Conservation (phyloP, 768 basidiomycete species). For the Mycena vitilis region DNA sequence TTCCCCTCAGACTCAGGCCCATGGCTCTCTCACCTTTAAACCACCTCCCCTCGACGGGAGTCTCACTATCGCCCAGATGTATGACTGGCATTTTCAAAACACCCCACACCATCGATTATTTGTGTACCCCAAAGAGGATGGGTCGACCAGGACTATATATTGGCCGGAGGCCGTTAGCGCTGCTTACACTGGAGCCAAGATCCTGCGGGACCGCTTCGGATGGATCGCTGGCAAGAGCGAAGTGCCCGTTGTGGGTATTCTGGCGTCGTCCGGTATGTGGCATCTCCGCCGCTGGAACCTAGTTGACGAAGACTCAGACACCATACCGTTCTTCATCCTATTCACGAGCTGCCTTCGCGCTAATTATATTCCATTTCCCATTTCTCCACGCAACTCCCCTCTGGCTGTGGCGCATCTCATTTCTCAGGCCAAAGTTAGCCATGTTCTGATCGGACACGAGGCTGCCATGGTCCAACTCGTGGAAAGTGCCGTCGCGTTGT, state of each 20-base stretch:
- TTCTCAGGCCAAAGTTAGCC: slow-evolving; percentile 28
- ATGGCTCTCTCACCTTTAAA: not conserved
- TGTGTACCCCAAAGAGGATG: slow-evolving; percentile 3
- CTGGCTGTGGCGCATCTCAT: slow-evolving; percentile 53
- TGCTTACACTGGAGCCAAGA: not conserved
- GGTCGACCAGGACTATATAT: slow-evolving; percentile 1
- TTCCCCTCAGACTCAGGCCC: slow-evolving; percentile 22
- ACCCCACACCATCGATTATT: slow-evolving; percentile 19
- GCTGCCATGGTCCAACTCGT: slow-evolving; percentile 38
- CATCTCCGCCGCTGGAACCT: not conserved
- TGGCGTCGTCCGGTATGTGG: slow-evolving; percentile 21
- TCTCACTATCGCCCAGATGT: slow-evolving; percentile 11
- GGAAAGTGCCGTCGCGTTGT: slow-evolving; percentile 31
- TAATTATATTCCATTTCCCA: slow-evolving; percentile 48
- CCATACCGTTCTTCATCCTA: slow-evolving; percentile 45
- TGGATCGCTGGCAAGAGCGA: slow-evolving; percentile 14
- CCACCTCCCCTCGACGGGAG: slow-evolving; percentile 26
- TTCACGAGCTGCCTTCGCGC: slow-evolving; percentile 48
- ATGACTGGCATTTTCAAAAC: slow-evolving; percentile 22
- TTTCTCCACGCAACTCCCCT: slow-evolving; percentile 56
- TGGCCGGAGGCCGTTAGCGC: slow-evolving; percentile 24
- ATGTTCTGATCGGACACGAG: slow-evolving; percentile 44
- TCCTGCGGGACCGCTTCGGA: slow-evolving; percentile 19
- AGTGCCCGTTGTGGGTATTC: slow-evolving; percentile 10
- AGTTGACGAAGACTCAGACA: slow-evolving; percentile 40